phyloP scores from a whole-genome alignment of 2,329 filamentous ascomycete genomes.

The Westerdykella aurantiaca region DNA sequence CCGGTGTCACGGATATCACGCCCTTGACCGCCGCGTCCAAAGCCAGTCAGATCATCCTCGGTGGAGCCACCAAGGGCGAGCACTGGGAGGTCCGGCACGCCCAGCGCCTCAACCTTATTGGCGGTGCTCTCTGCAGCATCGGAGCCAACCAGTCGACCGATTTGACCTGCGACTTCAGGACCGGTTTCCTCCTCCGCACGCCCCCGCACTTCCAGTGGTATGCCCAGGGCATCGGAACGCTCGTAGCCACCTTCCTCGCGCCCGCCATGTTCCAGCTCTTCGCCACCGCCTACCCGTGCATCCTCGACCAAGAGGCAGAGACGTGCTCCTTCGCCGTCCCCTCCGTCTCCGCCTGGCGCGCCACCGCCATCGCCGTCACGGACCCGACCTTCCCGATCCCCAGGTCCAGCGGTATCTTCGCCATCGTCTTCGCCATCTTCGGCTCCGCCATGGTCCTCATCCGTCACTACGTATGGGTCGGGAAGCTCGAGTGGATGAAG shows the following conservation, averaged over 20 bases:
- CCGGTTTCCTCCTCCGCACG: constrained; percentile 61
- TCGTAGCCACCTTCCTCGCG: constrained; percentile 61
- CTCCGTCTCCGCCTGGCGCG: constrained; percentile 60
- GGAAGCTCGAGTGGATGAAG: constrained; percentile 50
- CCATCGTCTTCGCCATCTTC: constrained; percentile 51
- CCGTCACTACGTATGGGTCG: constrained; percentile 52
- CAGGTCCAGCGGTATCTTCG: constrained; percentile 51
- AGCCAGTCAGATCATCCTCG: constrained; percentile 63
- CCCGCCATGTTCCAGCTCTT: constrained; percentile 64
- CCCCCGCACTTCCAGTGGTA: constrained; percentile 61
- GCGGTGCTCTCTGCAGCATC: constrained; percentile 46
- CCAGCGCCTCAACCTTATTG: constrained; percentile 61
- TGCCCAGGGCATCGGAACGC: constrained; percentile 57
- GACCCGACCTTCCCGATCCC: constrained; percentile 53
- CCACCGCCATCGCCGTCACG: constrained; percentile 58
- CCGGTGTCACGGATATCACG: constrained; percentile 55
- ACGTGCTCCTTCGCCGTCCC: constrained; percentile 57
- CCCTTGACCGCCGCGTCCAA: constrained; percentile 63
- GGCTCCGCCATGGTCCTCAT: constrained; percentile 49
- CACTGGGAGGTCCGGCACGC: constrained; percentile 47
- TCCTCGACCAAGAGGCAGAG: constrained; percentile 46
- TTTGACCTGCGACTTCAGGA: constrained; percentile 59
- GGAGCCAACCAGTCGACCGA: constrained; percentile 37
- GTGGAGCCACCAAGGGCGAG: constrained; percentile 55
- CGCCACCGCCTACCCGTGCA: constrained; percentile 63